Base-by-base conservation (phyloP, 495 filamentous ascomycete species). In the Peziza echinospora region DNA sequence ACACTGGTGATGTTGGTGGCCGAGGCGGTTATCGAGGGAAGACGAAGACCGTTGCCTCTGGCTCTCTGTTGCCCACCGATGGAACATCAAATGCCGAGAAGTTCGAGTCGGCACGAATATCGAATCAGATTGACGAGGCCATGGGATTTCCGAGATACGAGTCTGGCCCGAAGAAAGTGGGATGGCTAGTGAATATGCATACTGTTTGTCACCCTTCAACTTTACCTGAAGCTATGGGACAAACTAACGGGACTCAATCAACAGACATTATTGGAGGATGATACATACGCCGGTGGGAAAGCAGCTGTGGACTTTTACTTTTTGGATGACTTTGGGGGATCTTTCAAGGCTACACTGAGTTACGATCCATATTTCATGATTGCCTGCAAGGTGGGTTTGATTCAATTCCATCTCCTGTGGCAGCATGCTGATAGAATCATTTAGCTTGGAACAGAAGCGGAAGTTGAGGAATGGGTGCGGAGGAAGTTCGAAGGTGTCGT, bases 301-400 rank as follows among this genome's bases (percentile, higher is more conserved):
- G 84, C 89, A 2, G 89, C 79, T 5, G 77, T 99, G 46, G 91
- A 99, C 63, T 94, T 79, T 63, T 99, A 93, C 64, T 96, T 99
- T 63, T 75, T 99, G 43, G 84, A 89, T 57, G 84, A 94, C 46
- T 82, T 86, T 56, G 86, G 87, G 9, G 72, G 73, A 21, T 93
- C 82, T 21, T 99, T 96, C 71, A 96, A 96, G 62, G 86, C 89
- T 34, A 94, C 87, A 17, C 66, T 96, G 49, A 82, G 91, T 62
- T 93, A 93, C 58, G 85, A 94, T 60, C 89, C 89, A 23, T 99
- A 99, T 63, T 92, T 99, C 51, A 65, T 96, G 40, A 75, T 99
- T 47, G 85, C 85, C 3, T 81, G 86, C 16, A 85, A 84, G 60
- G 83, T 76, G 55, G 82, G 82, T 1, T 77, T 34, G 11, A 16